Percentiles rank a stretch among this genome's conserved stretches.
phyloP scores from a whole-genome alignment of 2,329 filamentous ascomycete species.

The Sodiomyces alkalinus region DNA sequence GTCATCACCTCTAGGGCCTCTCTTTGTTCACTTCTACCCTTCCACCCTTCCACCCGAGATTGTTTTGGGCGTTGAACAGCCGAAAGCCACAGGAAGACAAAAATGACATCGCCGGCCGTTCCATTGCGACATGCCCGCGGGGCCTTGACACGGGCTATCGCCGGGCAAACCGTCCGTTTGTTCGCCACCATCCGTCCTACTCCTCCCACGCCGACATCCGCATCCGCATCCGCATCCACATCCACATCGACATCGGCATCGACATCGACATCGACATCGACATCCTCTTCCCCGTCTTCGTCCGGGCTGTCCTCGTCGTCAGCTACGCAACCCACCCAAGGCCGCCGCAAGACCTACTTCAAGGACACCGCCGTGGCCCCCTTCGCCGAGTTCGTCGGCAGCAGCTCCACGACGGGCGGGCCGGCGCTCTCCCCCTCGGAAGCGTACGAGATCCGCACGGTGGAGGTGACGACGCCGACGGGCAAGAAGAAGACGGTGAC shows the following conservation, averaged over 20 bases:
- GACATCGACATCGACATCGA: slow-evolving; percentile 8
- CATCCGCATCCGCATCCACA: slow-evolving; percentile 9
- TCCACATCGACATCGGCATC: slow-evolving; percentile 7
- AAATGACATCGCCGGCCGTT: slow-evolving; percentile 24
- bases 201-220: slow-evolving; percentile 8
- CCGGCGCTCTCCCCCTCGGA: slow-evolving; percentile 33
- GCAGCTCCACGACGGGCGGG: slow-evolving; percentile 20
- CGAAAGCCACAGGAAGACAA: not conserved
- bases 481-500: slow-evolving; percentile 50
- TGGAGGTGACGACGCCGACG: slow-evolving; percentile 43
- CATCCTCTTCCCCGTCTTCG: too few species aligned
- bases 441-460: slow-evolving; percentile 45
- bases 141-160: slow-evolving; percentile 25
- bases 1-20: not conserved
- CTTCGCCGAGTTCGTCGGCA: slow-evolving; percentile 41
- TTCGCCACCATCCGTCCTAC: slow-evolving; percentile 31
- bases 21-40: not conserved
- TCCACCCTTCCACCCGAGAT: not conserved
- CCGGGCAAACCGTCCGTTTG: slow-evolving; percentile 18
- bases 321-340: slow-evolving; percentile 7
- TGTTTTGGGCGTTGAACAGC: too few species aligned
- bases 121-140: slow-evolving; percentile 25
- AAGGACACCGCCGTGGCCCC: slow-evolving; percentile 41
- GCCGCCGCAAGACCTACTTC: slow-evolving; percentile 37
- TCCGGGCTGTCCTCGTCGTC: too few species aligned